Evolutionary conservation across 1,284 basidiomycete species (phyloP), one percentile per base, ranked within the genome.

Genomic region (Blastosporella zonata): DNA sequence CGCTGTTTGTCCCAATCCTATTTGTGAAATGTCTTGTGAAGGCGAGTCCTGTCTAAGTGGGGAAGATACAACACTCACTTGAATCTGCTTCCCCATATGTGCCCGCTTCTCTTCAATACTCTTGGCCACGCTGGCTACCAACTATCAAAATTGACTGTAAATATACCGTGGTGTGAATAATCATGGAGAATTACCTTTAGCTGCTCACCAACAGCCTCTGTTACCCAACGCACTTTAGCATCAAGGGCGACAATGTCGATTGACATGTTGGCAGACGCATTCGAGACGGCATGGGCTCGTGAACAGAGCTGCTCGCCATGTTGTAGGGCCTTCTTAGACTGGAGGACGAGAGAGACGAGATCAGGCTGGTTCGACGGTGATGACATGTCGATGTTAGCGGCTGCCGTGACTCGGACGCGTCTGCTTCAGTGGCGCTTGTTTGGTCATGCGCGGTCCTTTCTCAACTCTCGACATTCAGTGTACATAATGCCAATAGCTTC

Each of bases 321-420:
- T 56, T 87, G 81, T 3, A 90, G 73, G 0, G 86, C 88, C 58
- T 86, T 87, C 74, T 89, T 86, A 0, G 88, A 89, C 57, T 87
- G 82, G 1, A 85, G 66, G 6, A 87, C 84, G 7, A 90, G 77
- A n/a, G 85, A 80, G 29, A 86, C 77, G 18, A 90, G 76, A 53
- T 84, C 75, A 6, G 79, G 53, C 39, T 59, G 53, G 25, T 55
- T 40, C 21, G 54, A 40, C 33, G 54, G 52, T 42, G 59, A 62
- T 49, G 59, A 53, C 54, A 59, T 62, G 49, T 41, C 27, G 44
- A 33, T 34, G n/a, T 28, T n/a, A 8, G 39, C 12, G 17, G 42
- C 17, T 6, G 33, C 33, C 33, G 33, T 17, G 7, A 31, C 34
- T 38, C 29, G 37, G 43, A 47, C 47, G 45, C 31, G 35, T 43